These are phyloP conservation scores for Nothophytophthora sp. DNA, from an alignment of 352 stramenopile genomes.

Conservation along the genomic window DNA sequence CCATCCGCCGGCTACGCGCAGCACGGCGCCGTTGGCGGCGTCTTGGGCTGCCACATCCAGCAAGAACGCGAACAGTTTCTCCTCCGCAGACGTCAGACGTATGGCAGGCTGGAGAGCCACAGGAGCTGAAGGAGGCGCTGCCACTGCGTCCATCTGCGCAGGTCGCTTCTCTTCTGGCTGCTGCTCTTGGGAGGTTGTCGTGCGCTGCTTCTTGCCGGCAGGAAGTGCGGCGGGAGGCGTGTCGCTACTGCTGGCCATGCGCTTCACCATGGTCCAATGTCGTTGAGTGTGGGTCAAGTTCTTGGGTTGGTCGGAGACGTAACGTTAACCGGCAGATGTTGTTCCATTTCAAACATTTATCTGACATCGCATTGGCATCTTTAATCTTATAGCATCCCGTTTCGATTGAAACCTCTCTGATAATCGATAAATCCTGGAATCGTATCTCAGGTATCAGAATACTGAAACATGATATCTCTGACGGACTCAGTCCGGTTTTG, in stretches of 20 bases:
- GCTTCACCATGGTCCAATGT: conserved; percentile 26
- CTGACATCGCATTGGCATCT: too few species aligned
- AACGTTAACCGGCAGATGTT: too few species aligned
- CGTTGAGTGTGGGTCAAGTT: too few species aligned
- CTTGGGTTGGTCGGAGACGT: too few species aligned
- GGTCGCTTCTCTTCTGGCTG: not conserved
- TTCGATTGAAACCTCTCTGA: too few species aligned
- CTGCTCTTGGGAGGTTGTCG: not conserved
- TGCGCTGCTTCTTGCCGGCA: conserved; percentile 34
- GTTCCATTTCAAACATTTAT: too few species aligned
- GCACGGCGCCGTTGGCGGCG: conserved; percentile 52
- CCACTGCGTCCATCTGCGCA: too few species aligned
- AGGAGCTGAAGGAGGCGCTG: too few species aligned
- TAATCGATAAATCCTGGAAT: too few species aligned
- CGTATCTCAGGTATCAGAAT: too few species aligned
- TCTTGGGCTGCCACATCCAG: conserved; percentile 60
- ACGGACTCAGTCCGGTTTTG: too few species aligned
- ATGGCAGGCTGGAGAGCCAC: conserved; percentile 10
- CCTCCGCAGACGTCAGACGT: conserved; percentile 45
- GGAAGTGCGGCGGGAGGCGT: not conserved
- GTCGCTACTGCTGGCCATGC: conserved; percentile 8
- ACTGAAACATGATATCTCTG: not conserved
- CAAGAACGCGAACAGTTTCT: conserved; percentile 67
- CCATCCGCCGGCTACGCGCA: conserved; percentile 98
- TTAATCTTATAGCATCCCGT: too few species aligned